These are phyloP conservation scores for Cetraspora pellucida DNA, from an alignment of 192 early-diverging fungal genomes.

Conservation along the genomic window DNA sequence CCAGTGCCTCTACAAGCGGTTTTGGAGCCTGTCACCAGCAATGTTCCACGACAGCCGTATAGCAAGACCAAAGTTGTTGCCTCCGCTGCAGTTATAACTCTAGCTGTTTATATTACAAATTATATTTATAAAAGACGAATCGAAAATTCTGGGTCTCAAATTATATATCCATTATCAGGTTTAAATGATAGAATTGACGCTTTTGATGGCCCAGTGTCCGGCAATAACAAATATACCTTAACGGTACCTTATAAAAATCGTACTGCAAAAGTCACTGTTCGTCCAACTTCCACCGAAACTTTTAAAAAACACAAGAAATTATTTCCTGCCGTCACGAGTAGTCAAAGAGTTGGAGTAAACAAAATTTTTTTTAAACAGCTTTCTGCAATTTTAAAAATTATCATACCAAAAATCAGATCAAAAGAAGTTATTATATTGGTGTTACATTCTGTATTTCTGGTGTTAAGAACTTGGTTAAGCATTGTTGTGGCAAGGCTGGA, in stretches of 20 bases:
- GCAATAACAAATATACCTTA: conserved; percentile 24
- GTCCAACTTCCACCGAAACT: conserved; percentile 40
- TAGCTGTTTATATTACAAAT: conserved; percentile 13
- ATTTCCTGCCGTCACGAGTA: conserved; percentile 41
- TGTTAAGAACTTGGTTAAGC: conserved; percentile 88
- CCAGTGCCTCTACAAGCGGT: conserved; percentile 13
- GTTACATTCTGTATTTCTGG: conserved; percentile 83
- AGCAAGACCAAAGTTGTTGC: conserved; percentile 9
- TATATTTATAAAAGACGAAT: conserved; percentile 21
- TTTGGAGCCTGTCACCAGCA: neutral
- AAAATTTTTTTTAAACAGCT: conserved; percentile 63
- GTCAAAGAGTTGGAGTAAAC: conserved; percentile 63
- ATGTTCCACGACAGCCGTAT: neutral
- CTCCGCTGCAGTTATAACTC: conserved; percentile 30
- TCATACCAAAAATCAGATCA: conserved; percentile 76
- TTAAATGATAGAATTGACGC: neutral
- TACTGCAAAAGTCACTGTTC: conserved; percentile 12
- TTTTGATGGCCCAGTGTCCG: conserved; percentile 14
- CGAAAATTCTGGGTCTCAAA: neutral
- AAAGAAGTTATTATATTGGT: conserved; percentile 82
- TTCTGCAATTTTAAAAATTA: conserved; percentile 74
- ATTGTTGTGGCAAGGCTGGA: conserved; percentile 92
- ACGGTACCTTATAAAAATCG: conserved; percentile 33
- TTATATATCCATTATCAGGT: neutral
- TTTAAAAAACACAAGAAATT: conserved; percentile 49